phyloP scores from a whole-genome alignment of 2,329 filamentous ascomycete species.

The Ophiostoma tasmaniense region DNA sequence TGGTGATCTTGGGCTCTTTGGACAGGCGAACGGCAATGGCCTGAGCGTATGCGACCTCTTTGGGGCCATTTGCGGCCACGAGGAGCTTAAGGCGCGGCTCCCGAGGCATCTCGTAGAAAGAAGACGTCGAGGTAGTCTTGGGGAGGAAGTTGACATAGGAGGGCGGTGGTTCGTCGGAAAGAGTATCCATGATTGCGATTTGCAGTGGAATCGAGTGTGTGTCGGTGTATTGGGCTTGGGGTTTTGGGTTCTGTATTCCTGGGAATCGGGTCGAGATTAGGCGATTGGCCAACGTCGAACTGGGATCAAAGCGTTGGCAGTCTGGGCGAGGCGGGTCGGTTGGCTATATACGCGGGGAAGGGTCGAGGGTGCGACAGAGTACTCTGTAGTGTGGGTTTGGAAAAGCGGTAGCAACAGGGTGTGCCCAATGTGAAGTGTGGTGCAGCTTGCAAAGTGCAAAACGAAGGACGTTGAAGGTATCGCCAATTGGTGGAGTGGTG shows the following conservation, averaged over 20 bases:
- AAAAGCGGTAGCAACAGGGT: background rate
- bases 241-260: background rate
- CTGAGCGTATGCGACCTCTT: conserved; percentile 57
- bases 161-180: conserved; percentile 21
- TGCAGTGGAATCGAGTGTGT: background rate
- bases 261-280: background rate
- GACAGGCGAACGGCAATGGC: conserved; percentile 58
- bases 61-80: conserved; percentile 56
- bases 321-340: background rate
- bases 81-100: conserved; percentile 48
- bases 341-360: conserved; percentile 2
- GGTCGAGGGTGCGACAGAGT: background rate
- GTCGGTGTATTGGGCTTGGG: background rate
- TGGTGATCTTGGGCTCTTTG: conserved; percentile 54
- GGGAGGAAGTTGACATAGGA: conserved; percentile 20
- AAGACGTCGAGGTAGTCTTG: conserved; percentile 19
- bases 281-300: conserved; percentile 4
- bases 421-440: background rate
- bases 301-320: conserved; percentile 2
- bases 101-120: conserved; percentile 22
- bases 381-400: background rate
- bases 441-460: background rate
- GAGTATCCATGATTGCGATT: conserved; percentile 14
- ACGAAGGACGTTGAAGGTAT: background rate
- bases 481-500: conserved; percentile 8